Percentiles rank a stretch among this genome's conserved stretches.
Conservation (phyloP, 2,329 filamentous ascomycete genomes). For the Zopfia rhizophila region DNA sequence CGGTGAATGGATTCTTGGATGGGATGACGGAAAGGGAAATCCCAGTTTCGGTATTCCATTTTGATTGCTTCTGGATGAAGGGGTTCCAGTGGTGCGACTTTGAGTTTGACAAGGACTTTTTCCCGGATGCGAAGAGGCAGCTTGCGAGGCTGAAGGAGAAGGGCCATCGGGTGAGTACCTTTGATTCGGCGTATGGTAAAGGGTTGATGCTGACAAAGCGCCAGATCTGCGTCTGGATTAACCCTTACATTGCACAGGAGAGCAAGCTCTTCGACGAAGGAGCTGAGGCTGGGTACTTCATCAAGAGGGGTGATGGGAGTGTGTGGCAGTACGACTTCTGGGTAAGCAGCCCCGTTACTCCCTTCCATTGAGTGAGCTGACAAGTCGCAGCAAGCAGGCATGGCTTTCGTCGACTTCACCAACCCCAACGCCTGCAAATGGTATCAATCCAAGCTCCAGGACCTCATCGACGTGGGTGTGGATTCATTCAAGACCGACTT, state of each 20-base stretch:
- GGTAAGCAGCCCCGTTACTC: neutral
- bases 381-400: conserved; percentile 11
- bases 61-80: conserved; percentile 26
- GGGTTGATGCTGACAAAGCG: neutral
- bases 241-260: conserved; percentile 26
- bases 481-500: conserved; percentile 27
- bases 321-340: conserved; percentile 28
- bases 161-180: conserved; percentile 4
- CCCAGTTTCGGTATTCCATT: conserved; percentile 25
- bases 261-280: conserved; percentile 22
- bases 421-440: conserved; percentile 23
- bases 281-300: conserved; percentile 23
- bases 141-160: conserved; percentile 19
- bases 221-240: conserved; percentile 24
- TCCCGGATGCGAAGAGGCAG: conserved; percentile 22
- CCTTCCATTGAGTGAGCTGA: neutral
- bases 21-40: conserved; percentile 23
- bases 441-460: conserved; percentile 23
- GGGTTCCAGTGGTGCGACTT: conserved; percentile 26
- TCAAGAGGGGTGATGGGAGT: conserved; percentile 20
- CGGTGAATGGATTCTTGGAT: conserved; percentile 22
- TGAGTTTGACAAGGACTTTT: conserved; percentile 22
- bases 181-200: neutral
- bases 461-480: conserved; percentile 22
- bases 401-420: conserved; percentile 25